Base-by-base conservation (phyloP, 305 asterid species). In the Solanum hybrid region DNA sequence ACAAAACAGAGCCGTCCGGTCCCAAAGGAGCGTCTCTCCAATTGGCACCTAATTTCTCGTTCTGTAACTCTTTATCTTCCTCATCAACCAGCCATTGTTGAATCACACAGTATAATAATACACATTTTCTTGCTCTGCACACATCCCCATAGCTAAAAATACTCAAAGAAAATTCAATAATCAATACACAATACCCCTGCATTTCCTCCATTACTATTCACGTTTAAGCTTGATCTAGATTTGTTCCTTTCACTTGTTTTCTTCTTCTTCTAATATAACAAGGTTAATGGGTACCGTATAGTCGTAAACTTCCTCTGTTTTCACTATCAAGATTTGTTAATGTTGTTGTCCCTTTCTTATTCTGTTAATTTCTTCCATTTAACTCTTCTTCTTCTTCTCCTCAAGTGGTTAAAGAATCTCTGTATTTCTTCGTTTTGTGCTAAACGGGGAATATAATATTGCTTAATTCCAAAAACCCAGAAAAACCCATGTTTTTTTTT, bases 281-380 rank as follows among this genome's bases (percentile, higher is more conserved):
- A 5, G 71, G 71, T 8, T 61, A 61, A 61, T 33, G 46, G 61
- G 51, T 33, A 51, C 76, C 71, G 87, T 82, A 82, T 64, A 42
- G 36, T 80, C 22, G 22, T 37, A 24, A 12, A 29, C 51, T 71
- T 74, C 64, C 78, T 22, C 85, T 78, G 16, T 64, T 89, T 20
- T 61, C 61, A 8, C 31, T 84, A 22, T 83, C 89, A 34, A 22
- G 29, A 64, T 57, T n/a, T 81, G 78, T 88, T 85, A 12, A 46
- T 28, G 28, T 46, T 24, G 76, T 82, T 82, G 91, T 93, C 94
- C 10, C 88, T 89, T 29, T 92, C 94, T 82, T 83, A 81, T 92
- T 92, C 93, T 89, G 94, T 92, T 91, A 90, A 89, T 79, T 75
- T 51, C 35, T n/a, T 33, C 75, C 88, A 31, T 84, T 51, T 9